Evolutionary conservation across 2,329 filamentous ascomycete genomes (phyloP), one percentile per base, ranked within the genome.

Genomic region (Trichoderma hamatum): DNA sequence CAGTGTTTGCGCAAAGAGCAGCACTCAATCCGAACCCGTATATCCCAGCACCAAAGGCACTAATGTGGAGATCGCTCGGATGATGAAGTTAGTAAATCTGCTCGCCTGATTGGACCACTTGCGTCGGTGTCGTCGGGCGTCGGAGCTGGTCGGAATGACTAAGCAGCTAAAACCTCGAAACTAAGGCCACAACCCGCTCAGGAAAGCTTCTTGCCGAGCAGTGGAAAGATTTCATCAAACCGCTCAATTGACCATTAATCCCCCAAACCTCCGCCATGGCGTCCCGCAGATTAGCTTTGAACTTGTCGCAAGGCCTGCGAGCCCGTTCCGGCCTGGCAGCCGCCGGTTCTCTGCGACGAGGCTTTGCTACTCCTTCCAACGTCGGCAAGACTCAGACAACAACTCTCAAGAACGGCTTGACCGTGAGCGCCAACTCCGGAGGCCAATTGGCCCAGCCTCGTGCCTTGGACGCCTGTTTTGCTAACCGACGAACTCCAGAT

Each of bases 321-420:
- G 92, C 86, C 85, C 92, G 93, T 83, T 88, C 92, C 83, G 92
- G 92, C 83, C 87, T 96, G 83, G 90, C 92, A 82, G 86, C 91
- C 80, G 86, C 93, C 80, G 85, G 89, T 82, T 87, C 91, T 75
- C 85, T 96, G 83, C 91, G 89, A 83, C 89, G 95, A 86, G 92
- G 92, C 80, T 93, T 97, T 81, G 95, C 95, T 78, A 95, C 94
- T 75, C 94, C 95, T 76, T 90, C 96, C 71, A 81, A 82, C 74
- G 88, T 90, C 83, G 85, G 90, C 86, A 95, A 92, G 86, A 97
- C 94, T 77, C 91, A 98, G 88, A 94, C 92, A 78, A 98, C 96
- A 73, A 99, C 96, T 68, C 88, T 99, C 80, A 92, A 91, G 85
- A 99, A 98, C 87, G 96, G 96, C 82, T 89, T 99, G 86, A 99